These are phyloP conservation scores for Colletotrichum gloeosporioides DNA, from an alignment of 2,329 filamentous ascomycete genomes.

Conservation along the genomic window DNA sequence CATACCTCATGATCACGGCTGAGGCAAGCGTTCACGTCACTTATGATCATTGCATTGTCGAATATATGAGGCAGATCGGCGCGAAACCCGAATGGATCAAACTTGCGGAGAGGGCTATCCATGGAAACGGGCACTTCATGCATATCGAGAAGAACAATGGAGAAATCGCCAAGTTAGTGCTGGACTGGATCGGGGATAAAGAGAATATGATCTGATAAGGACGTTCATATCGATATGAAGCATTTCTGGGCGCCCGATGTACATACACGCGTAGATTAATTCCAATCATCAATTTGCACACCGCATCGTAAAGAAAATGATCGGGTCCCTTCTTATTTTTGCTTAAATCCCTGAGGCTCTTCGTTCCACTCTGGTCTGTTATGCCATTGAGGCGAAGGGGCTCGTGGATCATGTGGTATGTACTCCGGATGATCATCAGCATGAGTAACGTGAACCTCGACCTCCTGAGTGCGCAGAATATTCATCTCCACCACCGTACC, in stretches of 20 bases:
- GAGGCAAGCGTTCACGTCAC: constrained; percentile 57
- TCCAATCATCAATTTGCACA: not conserved
- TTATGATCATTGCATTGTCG: constrained; percentile 60
- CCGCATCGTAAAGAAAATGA: not conserved
- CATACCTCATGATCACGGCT: constrained; percentile 53
- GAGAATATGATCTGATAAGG: not conserved
- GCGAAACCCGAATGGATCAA: constrained; percentile 46
- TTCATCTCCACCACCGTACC: not conserved
- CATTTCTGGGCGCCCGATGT: not conserved
- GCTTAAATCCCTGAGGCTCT: not conserved
- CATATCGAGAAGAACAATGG: constrained; percentile 59
- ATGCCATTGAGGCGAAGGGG: constrained; percentile 1
- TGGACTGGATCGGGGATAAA: constrained; percentile 38
- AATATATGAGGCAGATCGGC: constrained; percentile 58
- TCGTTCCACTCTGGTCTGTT: constrained; percentile 10
- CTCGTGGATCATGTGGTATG: not conserved
- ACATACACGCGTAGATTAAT: not conserved
- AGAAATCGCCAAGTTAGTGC: constrained; percentile 41
- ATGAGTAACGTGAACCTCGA: not conserved
- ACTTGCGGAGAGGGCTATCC: constrained; percentile 47
- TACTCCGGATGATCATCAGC: not conserved
- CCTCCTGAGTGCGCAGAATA: constrained; percentile 1
- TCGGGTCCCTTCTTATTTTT: not conserved
- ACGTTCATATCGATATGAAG: not conserved
- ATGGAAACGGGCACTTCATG: constrained; percentile 61